Base-by-base conservation (phyloP, 225 moss, liverwort and hornwort species). In the Bryum argenteum region DNA sequence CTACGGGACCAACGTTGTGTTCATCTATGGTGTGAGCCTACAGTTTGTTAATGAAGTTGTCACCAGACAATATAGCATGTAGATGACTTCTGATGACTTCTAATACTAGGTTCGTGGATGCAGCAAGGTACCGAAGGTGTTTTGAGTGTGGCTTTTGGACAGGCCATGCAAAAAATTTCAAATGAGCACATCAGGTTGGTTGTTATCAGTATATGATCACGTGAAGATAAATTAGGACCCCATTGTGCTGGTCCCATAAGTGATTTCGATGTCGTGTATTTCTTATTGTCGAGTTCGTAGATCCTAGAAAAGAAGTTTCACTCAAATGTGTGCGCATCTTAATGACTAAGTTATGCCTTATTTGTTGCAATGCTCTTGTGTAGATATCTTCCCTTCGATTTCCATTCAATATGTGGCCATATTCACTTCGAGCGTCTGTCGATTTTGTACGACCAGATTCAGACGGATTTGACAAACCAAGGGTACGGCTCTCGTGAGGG, bases 61-160 rank as follows among this genome's bases (percentile, higher is more conserved):
- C 26, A 51, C 64, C 52, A 17, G 47, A 42, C 42, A 41, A 48
- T 17, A 64, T 18, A 64, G 45, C 42, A 33, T 55, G 69, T 50
- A 70, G 66, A 66, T 68, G 59, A 12, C 74, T 66, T 12, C 60
- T 26, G 10, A 58, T 13, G 64, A 28, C 69, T 76, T 63, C 65
- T 79, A 72, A 76, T 69, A 54, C 59, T 59, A 55, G 72, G 33
- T 63, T n/a, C 71, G 59, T 79, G 84, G 42, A 75, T 80, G 80
- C 91, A 98, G 98, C 88, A 92, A 71, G 98, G 98, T 33, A 93
- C 75, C 75, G 98, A 98, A 84, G 92, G 84, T 66, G 87, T 85
- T 48, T 81, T 98, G 60, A 92, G 98, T 74, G 70, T 62, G 74
- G 90, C 92, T 14, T 98, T 70, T 72, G 89, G 88, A 13, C 76